Evolutionary conservation across 345 rosid species (phyloP).

Genomic region (Acer yangbiense): DNA sequence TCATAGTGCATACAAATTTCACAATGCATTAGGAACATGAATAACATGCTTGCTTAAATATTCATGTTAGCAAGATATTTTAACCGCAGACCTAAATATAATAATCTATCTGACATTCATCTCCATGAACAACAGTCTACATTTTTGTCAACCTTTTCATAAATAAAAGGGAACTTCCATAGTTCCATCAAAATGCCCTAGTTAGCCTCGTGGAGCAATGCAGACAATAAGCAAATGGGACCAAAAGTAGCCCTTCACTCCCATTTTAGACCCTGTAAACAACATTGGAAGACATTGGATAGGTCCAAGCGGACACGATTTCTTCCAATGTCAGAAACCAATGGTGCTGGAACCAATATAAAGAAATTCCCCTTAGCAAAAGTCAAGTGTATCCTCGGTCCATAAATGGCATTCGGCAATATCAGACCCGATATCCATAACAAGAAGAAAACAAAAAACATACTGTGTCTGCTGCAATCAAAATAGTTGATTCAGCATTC

Average conservation of each 20-base stretch:
- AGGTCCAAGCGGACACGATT: not conserved
- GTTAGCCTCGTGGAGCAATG: slow-evolving; percentile 2
- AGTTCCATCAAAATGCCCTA: not conserved
- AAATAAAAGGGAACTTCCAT: not conserved
- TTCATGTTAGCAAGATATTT: not conserved
- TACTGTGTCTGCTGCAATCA: slow-evolving; percentile 80
- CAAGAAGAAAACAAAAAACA: slow-evolving; percentile 36
- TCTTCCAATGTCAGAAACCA: not conserved
- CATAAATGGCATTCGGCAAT: slow-evolving; percentile 44
- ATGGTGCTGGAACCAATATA: slow-evolving; percentile 1
- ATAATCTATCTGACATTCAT: not conserved
- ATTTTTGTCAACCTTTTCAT: not conserved
- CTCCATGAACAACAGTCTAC: not conserved
- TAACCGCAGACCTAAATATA: not conserved
- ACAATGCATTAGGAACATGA: not conserved
- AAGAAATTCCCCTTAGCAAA: not conserved
- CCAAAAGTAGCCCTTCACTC: not conserved
- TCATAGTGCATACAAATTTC: not conserved
- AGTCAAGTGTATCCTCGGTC: slow-evolving; percentile 36
- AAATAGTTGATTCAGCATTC: slow-evolving; percentile 42
- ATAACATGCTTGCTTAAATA: no score
- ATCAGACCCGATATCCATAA: slow-evolving; percentile 14
- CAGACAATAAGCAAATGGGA: not conserved
- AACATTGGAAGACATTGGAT: not conserved
- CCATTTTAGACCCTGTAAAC: slow-evolving; percentile 2